Base-by-base conservation (phyloP, 495 filamentous ascomycete genomes). In the Aspergillus sparsus region DNA sequence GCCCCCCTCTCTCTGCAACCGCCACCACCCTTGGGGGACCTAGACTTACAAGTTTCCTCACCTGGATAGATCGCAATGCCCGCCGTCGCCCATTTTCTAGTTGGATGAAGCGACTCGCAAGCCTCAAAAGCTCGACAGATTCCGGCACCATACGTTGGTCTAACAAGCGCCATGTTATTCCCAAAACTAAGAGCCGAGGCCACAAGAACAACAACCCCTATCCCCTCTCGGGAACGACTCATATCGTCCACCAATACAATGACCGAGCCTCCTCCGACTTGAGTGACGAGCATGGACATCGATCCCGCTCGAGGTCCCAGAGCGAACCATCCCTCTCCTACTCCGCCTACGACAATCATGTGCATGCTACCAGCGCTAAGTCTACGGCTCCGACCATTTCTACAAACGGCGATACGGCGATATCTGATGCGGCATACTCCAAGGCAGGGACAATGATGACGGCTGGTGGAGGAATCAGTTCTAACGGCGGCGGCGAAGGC, bases 51-150 rank as follows among this genome's bases (percentile, higher is more conserved):
- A 52, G 37, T 47, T 49, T 45, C 60, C 54, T 57, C 21, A 27
- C 21, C 60, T 61, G 53, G 44, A 61, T 63, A 87, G 86, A 87
- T 71, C 81, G 85, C 58, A 84, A 86, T 74, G 80, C 79, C 58
- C 89, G 91, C 55, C 88, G 92, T 53, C 87, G 88, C 51, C 93
- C 93, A 6, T 97, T 98, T 72, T 85, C 93, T 21, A 88, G 84
- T 45, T 92, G 93, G 88, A 90, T 98, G 86, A 97, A 93, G 80
- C 92, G 93, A 61, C 83, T 98, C 32, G 87, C 92, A 34, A 94
- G 85, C 69, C 83, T 97, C 62, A 97, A 93, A 72, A 81, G 73
- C 60, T 82, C 81, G 69, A 62, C 82, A 33, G 82, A 83, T 6
- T 75, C 81, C 6, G 68, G 68, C n/a, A 68, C 77, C n/a, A 74